Base-by-base conservation (phyloP, 768 basidiomycete genomes). In the Chalciporus pseudorubinellus region DNA sequence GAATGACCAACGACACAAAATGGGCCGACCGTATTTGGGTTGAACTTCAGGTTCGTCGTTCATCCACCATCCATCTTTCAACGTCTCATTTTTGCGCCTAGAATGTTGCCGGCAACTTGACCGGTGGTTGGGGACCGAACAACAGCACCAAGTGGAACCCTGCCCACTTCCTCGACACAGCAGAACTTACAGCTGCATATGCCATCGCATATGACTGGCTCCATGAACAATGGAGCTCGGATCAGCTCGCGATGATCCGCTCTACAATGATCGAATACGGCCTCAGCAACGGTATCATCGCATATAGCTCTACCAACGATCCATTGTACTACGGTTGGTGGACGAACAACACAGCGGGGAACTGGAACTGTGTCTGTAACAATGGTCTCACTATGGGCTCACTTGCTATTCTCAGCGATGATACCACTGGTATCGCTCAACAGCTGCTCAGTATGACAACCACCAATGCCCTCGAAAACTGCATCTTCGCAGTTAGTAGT, bases 311-410 rank as follows among this genome's bases (percentile, higher is more conserved):
- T 47, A 61, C 73, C 39, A 55, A 64, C 24, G 70, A 70, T 38
- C 61, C 70, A 13, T 24, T 40, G 2, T 55, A 13, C 48, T 77
- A 74, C 46, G 85, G 86, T 43, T 97, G 94, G 94, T 97, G 94
- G 94, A 78, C 70, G 46, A 77, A 58, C 45, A 78, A 74, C 55
- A 80, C 81, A 41, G 78, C 77, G 53, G 95, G 95, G 18, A 99
- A 98, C 77, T 99, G 97, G 97, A 99, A 99, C 69, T 98, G 95
- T 68, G 91, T 92, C 50, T 93, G 87, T 75, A 98, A 98, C 68
- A 81, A 82, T 42, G 97, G 97, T 51, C 74, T 98, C 55, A 92
- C 89, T 18, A 68, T 98, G 65, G 97, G 80, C 41, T 82, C 97
- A 1, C 84, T 99, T 51, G 94, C 97, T 29, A 93, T 99, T 62